Conservation (phyloP, 495 filamentous ascomycete species). For the Penicillium maclennaniae region DNA sequence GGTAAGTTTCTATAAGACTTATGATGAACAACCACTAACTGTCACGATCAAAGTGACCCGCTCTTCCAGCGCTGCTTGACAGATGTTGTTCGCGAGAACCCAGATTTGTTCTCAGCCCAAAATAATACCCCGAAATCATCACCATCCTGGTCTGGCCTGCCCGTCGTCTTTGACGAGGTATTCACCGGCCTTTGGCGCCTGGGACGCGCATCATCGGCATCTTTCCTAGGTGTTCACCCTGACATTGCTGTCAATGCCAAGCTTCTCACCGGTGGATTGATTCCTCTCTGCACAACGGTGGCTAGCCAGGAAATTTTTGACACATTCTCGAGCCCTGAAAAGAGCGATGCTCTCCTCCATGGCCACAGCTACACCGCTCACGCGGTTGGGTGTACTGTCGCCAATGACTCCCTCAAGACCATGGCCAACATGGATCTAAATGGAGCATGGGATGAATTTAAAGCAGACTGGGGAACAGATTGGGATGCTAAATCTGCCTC, state of each 20-base stretch:
- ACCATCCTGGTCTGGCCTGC: conserved; percentile 62
- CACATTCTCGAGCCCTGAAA: conserved; percentile 62
- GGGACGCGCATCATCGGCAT: conserved; percentile 59
- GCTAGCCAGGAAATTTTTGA: conserved; percentile 68
- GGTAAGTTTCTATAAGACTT: conserved; percentile 41
- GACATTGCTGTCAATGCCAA: conserved; percentile 77
- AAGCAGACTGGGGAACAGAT: conserved; percentile 41
- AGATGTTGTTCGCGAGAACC: conserved; percentile 54
- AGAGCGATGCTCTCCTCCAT: conserved; percentile 69
- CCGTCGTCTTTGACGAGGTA: conserved; percentile 75
- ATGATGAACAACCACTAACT: neutral
- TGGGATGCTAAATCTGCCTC: conserved; percentile 28
- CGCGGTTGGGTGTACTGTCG: conserved; percentile 70
- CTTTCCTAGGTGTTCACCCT: conserved; percentile 59
- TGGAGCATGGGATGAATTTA: conserved; percentile 49
- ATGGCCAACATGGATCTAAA: conserved; percentile 52
- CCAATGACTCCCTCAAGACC: conserved; percentile 51
- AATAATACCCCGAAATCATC: conserved; percentile 8
- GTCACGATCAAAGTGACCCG: conserved; percentile 54
- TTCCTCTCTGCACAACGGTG: conserved; percentile 68
- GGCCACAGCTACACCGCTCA: conserved; percentile 82
- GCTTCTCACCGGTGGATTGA: conserved; percentile 69
- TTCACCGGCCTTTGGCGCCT: conserved; percentile 80
- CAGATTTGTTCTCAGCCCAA: conserved; percentile 42
- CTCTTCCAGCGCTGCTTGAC: conserved; percentile 69